phyloP scores from a whole-genome alignment of 1,284 basidiomycete genomes.

The Tylopilus orsonianus region DNA sequence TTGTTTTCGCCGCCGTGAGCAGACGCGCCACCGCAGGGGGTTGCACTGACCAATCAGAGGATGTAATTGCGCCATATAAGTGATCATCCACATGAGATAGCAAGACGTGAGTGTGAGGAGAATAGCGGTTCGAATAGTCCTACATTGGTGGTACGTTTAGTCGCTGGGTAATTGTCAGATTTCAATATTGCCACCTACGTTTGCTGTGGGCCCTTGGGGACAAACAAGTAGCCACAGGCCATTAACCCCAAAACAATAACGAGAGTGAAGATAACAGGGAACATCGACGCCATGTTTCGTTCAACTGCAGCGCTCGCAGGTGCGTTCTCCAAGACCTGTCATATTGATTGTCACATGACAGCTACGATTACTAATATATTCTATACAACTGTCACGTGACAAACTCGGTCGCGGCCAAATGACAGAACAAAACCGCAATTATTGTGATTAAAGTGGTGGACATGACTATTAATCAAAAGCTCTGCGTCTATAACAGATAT shows the following conservation, averaged over 20 bases:
- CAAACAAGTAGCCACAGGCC: constrained; percentile 63
- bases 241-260: constrained; percentile 64
- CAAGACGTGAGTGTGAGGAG: constrained; percentile 78
- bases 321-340: background rate
- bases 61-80: constrained; percentile 89
- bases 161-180: background rate
- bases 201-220: constrained; percentile 85
- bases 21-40: background rate
- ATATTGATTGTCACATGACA: no score
- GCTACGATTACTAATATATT: no score
- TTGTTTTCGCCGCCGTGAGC: constrained; percentile 8
- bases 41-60: constrained; percentile 76
- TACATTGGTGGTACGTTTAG: constrained; percentile 34
- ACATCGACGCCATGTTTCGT: constrained; percentile 49
- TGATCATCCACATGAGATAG: constrained; percentile 94
- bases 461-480: constrained; percentile 29
- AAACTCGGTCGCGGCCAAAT: no score
- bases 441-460: constrained; percentile 7
- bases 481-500: constrained; percentile 47
- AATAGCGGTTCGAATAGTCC: constrained; percentile 77
- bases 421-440: no score
- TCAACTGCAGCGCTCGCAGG: no score
- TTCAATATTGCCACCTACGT: constrained; percentile 55
- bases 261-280: constrained; percentile 55
- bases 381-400: no score